Evolutionary conservation across 2,329 filamentous ascomycete species (phyloP).

Genomic region (Colletotrichum echinochloae): DNA sequence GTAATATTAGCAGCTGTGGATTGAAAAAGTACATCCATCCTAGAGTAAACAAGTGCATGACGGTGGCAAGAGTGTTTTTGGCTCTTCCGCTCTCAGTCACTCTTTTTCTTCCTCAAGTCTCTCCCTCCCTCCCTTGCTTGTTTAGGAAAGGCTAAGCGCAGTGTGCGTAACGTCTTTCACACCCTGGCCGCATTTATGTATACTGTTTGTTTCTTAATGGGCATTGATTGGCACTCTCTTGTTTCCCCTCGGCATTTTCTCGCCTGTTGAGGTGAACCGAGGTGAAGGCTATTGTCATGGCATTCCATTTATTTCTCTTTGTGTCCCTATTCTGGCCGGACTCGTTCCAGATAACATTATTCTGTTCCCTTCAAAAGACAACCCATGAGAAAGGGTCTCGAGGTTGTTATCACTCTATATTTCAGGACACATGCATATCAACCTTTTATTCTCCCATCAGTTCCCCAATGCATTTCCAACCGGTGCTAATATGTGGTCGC

Average conservation of each 20-base stretch:
- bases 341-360: neutral
- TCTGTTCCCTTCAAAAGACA: neutral
- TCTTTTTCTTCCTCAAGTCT: neutral
- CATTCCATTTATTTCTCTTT: neutral
- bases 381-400: neutral
- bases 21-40: no score
- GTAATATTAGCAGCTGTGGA: no score
- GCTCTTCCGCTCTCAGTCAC: no score
- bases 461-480: neutral
- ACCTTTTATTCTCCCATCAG: neutral
- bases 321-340: neutral
- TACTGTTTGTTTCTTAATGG: neutral
- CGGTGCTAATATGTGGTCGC: no score
- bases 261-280: neutral
- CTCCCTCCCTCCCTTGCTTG: neutral
- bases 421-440: neutral
- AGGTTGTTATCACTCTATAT: neutral
- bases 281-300: neutral
- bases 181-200: neutral
- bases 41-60: no score
- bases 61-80: no score
- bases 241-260: neutral
- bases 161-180: conserved; percentile 6
- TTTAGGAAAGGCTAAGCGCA: conserved; percentile 21
- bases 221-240: neutral